Conservation (phyloP, 2,329 filamentous ascomycete species). For the Microdochium nivale region DNA sequence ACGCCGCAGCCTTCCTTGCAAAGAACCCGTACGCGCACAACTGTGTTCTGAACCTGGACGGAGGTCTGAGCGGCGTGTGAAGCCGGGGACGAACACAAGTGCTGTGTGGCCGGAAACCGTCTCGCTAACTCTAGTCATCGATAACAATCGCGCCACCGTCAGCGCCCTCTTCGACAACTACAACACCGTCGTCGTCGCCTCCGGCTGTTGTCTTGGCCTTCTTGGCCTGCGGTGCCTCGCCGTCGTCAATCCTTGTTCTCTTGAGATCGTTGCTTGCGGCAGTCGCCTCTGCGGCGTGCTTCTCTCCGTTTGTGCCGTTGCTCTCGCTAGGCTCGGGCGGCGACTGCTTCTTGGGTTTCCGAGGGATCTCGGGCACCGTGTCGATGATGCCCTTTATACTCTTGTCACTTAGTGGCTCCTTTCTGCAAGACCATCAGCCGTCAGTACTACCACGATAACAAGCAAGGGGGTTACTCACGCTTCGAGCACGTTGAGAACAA, state of each 20-base stretch:
- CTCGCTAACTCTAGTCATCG: slow-evolving; percentile 43
- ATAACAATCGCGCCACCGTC: slow-evolving; percentile 59
- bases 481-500: slow-evolving; percentile 63
- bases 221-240: slow-evolving; percentile 31
- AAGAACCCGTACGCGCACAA: slow-evolving; percentile 80
- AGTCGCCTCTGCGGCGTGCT: slow-evolving; percentile 27
- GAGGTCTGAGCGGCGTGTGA: slow-evolving; percentile 65
- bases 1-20: slow-evolving; percentile 70
- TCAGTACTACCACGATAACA: slow-evolving; percentile 11
- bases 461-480: slow-evolving; percentile 37
- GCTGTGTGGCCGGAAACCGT: too few species aligned
- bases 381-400: slow-evolving; percentile 42
- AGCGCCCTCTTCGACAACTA: slow-evolving; percentile 38
- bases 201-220: slow-evolving; percentile 34
- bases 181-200: slow-evolving; percentile 31
- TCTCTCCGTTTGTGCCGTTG: slow-evolving; percentile 27
- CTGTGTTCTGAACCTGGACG: slow-evolving; percentile 78
- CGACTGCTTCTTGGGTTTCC: slow-evolving; percentile 38
- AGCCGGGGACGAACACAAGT: too few species aligned
- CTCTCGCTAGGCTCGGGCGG: slow-evolving; percentile 29
- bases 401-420: slow-evolving; percentile 35
- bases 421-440: slow-evolving; percentile 18
- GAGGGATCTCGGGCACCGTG: slow-evolving; percentile 39
- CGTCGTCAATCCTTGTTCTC: slow-evolving; percentile 34
- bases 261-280: slow-evolving; percentile 32